Percentiles rank a stretch among this genome's conserved stretches.
Evolutionary conservation across 2,329 filamentous ascomycete species (phyloP).

Genomic region (Ambrosiella xylebori): DNA sequence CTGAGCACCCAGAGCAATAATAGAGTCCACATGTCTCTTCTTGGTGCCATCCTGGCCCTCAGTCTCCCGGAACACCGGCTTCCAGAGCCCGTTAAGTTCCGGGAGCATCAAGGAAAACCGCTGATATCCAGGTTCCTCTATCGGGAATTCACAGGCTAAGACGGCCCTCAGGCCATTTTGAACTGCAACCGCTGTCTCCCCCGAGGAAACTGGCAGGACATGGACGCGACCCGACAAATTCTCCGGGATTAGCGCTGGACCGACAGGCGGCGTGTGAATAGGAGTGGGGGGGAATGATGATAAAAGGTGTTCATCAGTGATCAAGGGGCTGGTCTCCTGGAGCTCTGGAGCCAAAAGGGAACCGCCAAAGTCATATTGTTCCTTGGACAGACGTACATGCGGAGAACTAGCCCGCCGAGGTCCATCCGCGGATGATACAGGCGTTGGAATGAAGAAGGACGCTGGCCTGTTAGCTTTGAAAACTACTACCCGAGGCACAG

Average conservation of each 20-base stretch:
- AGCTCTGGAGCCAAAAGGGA: not conserved
- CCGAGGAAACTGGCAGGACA: constrained; percentile 25
- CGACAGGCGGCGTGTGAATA: constrained; percentile 7
- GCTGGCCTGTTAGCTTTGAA: constrained; percentile 3
- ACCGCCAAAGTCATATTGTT: constrained; percentile 6
- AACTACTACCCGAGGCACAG: constrained; percentile 9
- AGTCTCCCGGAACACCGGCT: constrained; percentile 30
- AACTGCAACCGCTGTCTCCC: constrained; percentile 32
- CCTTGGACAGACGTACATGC: constrained; percentile 3
- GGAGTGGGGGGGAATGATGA: constrained; percentile 12
- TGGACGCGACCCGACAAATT: constrained; percentile 9
- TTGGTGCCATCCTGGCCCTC: constrained; percentile 18
- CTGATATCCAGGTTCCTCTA: constrained; percentile 28
- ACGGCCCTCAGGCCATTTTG: constrained; percentile 41
- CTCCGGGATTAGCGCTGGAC: constrained; percentile 1
- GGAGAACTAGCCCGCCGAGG: constrained; percentile 10
- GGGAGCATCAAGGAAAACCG: constrained; percentile 31
- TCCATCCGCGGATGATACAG: not conserved
- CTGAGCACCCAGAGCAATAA: constrained; percentile 42
- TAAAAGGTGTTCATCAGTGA: constrained; percentile 10
- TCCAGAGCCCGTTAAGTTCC: constrained; percentile 35
- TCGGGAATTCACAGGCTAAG: constrained; percentile 33
- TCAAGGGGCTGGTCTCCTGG: not conserved
- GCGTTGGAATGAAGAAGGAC: constrained; percentile 1
- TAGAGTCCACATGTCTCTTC: constrained; percentile 33